Percentiles rank a stretch among this genome's conserved stretches.
Evolutionary conservation across 176 grass and related monocot species (phyloP).

Genomic region (Bolboschoenus planiculmis): DNA sequence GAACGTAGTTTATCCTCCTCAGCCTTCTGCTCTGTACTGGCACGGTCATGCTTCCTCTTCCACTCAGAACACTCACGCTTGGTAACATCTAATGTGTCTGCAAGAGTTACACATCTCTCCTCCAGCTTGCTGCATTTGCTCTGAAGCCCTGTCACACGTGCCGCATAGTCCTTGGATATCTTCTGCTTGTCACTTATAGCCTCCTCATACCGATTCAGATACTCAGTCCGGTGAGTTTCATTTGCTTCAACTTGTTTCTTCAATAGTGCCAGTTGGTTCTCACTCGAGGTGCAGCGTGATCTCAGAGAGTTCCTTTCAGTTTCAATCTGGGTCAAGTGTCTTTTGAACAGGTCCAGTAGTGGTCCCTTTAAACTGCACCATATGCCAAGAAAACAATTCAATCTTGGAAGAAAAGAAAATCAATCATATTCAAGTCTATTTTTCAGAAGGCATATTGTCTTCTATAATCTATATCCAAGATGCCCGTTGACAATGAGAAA

Average conservation of each 20-base stretch:
- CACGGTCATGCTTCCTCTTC: slow-evolving; percentile 68
- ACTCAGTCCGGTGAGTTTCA: slow-evolving; percentile 71
- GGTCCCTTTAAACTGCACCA: slow-evolving; percentile 68
- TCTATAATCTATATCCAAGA: not conserved
- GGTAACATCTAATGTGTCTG: slow-evolving; percentile 48
- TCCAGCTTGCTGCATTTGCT: slow-evolving; percentile 84
- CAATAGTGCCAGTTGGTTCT: slow-evolving; percentile 70
- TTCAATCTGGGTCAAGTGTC: slow-evolving; percentile 66
- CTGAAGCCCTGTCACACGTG: slow-evolving; percentile 59
- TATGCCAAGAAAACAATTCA: slow-evolving; percentile 14
- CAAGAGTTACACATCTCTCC: slow-evolving; percentile 60
- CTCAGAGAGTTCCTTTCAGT: slow-evolving; percentile 66
- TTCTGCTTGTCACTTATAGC: slow-evolving; percentile 86
- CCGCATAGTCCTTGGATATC: slow-evolving; percentile 77
- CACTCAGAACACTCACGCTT: slow-evolving; percentile 69
- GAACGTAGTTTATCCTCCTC: slow-evolving; percentile 76
- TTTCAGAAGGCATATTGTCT: not conserved
- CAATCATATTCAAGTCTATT: not conserved
- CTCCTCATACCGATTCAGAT: slow-evolving; percentile 86
- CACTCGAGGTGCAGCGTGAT: slow-evolving; percentile 76
- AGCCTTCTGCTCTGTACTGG: slow-evolving; percentile 54
- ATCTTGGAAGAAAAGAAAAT: not conserved
- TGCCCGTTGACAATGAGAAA: not conserved
- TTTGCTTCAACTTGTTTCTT: slow-evolving; percentile 82
- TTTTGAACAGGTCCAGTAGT: slow-evolving; percentile 77